Base-by-base conservation (phyloP, 371 early-diverging fungal species). In the Mortierella sp. region DNA sequence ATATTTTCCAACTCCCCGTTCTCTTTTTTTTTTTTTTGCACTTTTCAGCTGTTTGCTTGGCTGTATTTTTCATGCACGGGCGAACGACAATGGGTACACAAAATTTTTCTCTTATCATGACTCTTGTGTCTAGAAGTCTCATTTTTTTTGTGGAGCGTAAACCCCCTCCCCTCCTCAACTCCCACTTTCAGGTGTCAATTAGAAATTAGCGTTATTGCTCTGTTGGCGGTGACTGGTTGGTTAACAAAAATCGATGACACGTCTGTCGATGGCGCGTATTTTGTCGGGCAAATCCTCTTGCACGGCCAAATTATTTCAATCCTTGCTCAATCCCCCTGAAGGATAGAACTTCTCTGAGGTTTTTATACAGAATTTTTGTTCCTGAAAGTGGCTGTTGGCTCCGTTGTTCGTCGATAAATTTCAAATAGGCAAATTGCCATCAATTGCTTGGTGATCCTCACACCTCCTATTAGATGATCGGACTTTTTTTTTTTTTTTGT, bases 151-250 rank as follows among this genome's bases (percentile, higher is more conserved):
- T 58, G 30, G 58, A 58, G 58, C 30, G 6, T 1, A 51, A 30
- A 28, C n/a, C n/a, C n/a, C n/a, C n/a, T n/a, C n/a, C n/a, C n/a
- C n/a, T n/a, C n/a, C n/a, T n/a, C n/a, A n/a, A n/a, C 8, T 3
- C 58, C 12, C 62, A 24, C 45, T 62, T 68, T 68, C 68, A 68
- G 62, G 24, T 68, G 68, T 68, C 49, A 68, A 67, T 22, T 22
- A 20, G 60, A 28, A 45, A 60, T 45, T 52, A n/a, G n/a, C n/a
- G n/a, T n/a, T n/a, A n/a, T 45, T 35, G 40, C 62, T 16, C 35
- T 71, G 66, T 40, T 72, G 60, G 61, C 52, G 59, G 30, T 52
- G 39, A 22, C 20, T 58, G 67, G 67, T 67, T 67, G 67, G 67
- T 54, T 59, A 39, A 26, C 5, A 54, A 32, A 55, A 30, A 58